phyloP scores from a whole-genome alignment of 73 alveolate species.

The Paramecium sonneborni region DNA sequence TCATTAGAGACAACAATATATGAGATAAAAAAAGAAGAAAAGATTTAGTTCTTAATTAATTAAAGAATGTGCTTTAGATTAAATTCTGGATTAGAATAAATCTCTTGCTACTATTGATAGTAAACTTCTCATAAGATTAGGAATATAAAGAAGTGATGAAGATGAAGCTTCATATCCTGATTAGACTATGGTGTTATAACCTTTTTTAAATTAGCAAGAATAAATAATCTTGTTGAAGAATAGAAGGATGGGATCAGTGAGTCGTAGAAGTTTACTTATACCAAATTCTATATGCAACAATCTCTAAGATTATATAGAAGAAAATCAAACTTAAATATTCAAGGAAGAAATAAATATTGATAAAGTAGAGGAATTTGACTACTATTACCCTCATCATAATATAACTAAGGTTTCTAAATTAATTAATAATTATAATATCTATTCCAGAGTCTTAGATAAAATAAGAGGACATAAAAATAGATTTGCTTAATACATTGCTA shows the following conservation, averaged over 20 bases:
- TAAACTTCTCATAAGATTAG: not conserved
- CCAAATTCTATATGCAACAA: not conserved
- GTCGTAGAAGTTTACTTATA: not conserved
- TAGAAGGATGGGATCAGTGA: not conserved
- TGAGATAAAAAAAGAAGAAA: not conserved
- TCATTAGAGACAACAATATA: not conserved
- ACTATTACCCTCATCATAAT: slow-evolving; percentile 7
- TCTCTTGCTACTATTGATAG: not conserved
- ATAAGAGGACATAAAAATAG: not conserved
- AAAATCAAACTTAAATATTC: not conserved
- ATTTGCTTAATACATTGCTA: not conserved
- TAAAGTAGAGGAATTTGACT: slow-evolving; percentile 3
- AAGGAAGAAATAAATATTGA: not conserved
- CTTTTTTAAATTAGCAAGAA: not conserved
- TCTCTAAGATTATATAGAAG: not conserved
- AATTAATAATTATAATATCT: slow-evolving; percentile 11
- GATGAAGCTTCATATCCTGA: not conserved
- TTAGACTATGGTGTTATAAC: not conserved
- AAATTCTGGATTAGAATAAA: not conserved
- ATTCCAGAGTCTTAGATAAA: not conserved
- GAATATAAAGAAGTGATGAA: not conserved
- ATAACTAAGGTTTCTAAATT: not conserved
- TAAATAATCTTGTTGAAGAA: not conserved
- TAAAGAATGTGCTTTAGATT: slow-evolving; percentile 18
- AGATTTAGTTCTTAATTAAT: not conserved